A percentile compares a stretch with the other conserved stretches of the same genome.
phyloP scores from a whole-genome alignment of 768 basidiomycete species.

The Leccinum sublutescens region DNA sequence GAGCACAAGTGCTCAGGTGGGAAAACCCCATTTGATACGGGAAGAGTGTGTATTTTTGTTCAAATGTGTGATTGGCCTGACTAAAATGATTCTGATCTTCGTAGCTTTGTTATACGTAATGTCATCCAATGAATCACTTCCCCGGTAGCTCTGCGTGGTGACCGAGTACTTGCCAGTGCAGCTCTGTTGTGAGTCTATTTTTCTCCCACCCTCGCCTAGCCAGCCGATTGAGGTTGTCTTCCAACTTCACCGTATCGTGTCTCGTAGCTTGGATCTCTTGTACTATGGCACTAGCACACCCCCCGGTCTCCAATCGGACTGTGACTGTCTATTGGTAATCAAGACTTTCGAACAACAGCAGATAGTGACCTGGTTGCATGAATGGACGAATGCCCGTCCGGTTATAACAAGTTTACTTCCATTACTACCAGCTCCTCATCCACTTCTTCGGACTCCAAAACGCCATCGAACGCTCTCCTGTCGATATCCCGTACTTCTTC shows the following conservation, averaged over 20 bases:
- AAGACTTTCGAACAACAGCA: slow-evolving; percentile 78
- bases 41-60: slow-evolving; percentile 71
- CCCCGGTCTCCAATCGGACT: slow-evolving; percentile 80
- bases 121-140: slow-evolving; percentile 71
- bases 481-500: slow-evolving; percentile 84
- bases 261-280: slow-evolving; percentile 84
- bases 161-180: slow-evolving; percentile 54
- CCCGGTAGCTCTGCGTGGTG: slow-evolving; percentile 59
- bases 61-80: neutral
- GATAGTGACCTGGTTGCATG: slow-evolving; percentile 58
- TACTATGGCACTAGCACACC: slow-evolving; percentile 79
- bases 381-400: slow-evolving; percentile 37
- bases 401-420: slow-evolving; percentile 54
- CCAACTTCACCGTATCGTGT: slow-evolving; percentile 82
- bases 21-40: slow-evolving; percentile 88
- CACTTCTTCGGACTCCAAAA: slow-evolving; percentile 97
- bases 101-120: slow-evolving; percentile 84
- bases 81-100: neutral
- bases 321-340: slow-evolving; percentile 82
- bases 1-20: slow-evolving; percentile 94
- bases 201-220: neutral
- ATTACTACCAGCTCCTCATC: slow-evolving; percentile 83
- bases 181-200: slow-evolving; percentile 62
- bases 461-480: slow-evolving; percentile 71
- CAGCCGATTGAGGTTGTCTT: neutral